These are phyloP conservation scores for Nakazawaea holstii DNA, from an alignment of 805 yeast species.

Conservation along the genomic window DNA sequence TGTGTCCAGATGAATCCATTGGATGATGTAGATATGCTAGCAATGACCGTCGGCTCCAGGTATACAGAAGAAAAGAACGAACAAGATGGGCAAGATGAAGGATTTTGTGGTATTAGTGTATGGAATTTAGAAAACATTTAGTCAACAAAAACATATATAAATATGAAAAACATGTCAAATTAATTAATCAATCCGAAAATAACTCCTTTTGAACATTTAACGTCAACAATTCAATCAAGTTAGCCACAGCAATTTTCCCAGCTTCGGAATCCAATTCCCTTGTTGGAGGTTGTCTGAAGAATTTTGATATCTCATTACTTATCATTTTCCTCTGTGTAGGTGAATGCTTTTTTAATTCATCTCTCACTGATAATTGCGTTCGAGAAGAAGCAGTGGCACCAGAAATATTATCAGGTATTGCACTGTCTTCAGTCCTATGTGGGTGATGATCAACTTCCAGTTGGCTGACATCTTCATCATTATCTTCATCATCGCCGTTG, in stretches of 20 bases:
- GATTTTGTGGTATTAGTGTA: neutral
- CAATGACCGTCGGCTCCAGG: neutral
- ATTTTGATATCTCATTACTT: neutral
- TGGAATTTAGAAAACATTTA: neutral
- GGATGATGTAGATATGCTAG: neutral
- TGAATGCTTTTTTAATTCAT: neutral
- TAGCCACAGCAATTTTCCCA: neutral
- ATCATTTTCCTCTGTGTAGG: constrained; percentile 7
- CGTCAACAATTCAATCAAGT: constrained; percentile 5
- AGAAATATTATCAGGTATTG: too few relatives aligned
- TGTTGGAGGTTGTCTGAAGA: constrained; percentile 5
- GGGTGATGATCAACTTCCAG: too few relatives aligned
- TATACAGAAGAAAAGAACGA: neutral
- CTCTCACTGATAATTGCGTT: too few relatives aligned
- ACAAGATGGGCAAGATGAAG: too few relatives aligned
- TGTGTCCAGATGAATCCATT: constrained; percentile 2
- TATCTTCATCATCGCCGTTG: neutral
- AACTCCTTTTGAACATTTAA: constrained; percentile 6
- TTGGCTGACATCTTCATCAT: neutral
- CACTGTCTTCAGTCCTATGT: too few relatives aligned
- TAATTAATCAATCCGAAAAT: constrained; percentile 1
- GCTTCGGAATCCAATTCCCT: neutral
- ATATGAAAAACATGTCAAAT: too few relatives aligned
- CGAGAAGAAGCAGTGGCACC: too few relatives aligned
- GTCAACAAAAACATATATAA: neutral